Percentiles rank a stretch among this genome's conserved stretches.
Conservation (phyloP, 2,329 filamentous ascomycete genomes). For the Nemania abortiva region DNA sequence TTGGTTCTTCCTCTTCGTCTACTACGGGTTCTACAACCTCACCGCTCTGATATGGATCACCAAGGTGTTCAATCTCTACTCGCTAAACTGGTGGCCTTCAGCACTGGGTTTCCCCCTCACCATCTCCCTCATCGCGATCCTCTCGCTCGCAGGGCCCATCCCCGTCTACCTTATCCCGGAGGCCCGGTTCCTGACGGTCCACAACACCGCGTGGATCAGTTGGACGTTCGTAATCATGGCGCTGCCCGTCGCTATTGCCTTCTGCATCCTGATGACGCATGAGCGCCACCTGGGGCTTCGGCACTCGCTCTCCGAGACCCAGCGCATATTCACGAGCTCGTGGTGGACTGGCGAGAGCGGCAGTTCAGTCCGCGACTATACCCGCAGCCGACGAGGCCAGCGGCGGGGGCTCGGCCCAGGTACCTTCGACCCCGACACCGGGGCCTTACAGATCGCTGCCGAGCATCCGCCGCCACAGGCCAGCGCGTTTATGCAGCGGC, state of each 20-base stretch:
- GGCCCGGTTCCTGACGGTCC: constrained; percentile 65
- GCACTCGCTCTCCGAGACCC: constrained; percentile 73
- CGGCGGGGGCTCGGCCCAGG: constrained; percentile 53
- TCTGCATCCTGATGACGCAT: constrained; percentile 71
- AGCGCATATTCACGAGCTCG: constrained; percentile 74
- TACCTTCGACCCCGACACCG: constrained; percentile 55
- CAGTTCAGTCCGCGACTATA: constrained; percentile 54
- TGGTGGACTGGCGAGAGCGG: constrained; percentile 74
- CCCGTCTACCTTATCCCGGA: constrained; percentile 69
- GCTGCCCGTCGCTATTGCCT: constrained; percentile 74
- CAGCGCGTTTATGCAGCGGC: constrained; percentile 58
- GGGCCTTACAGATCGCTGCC: constrained; percentile 44
- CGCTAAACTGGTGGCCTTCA: constrained; percentile 77
- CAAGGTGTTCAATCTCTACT: constrained; percentile 78
- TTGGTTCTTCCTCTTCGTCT: constrained; percentile 78
- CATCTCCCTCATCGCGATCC: constrained; percentile 68
- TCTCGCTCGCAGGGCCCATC: constrained; percentile 71
- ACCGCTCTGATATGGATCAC: constrained; percentile 78
- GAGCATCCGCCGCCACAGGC: constrained; percentile 42
- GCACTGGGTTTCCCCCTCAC: constrained; percentile 74
- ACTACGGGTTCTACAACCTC: constrained; percentile 77
- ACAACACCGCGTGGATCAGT: constrained; percentile 76
- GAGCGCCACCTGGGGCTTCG: constrained; percentile 73
- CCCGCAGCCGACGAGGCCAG: constrained; percentile 57
- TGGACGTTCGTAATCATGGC: constrained; percentile 79